These are phyloP conservation scores for Pyrus bretschneideri DNA, from an alignment of 306 rosid genomes.

Conservation along the genomic window DNA sequence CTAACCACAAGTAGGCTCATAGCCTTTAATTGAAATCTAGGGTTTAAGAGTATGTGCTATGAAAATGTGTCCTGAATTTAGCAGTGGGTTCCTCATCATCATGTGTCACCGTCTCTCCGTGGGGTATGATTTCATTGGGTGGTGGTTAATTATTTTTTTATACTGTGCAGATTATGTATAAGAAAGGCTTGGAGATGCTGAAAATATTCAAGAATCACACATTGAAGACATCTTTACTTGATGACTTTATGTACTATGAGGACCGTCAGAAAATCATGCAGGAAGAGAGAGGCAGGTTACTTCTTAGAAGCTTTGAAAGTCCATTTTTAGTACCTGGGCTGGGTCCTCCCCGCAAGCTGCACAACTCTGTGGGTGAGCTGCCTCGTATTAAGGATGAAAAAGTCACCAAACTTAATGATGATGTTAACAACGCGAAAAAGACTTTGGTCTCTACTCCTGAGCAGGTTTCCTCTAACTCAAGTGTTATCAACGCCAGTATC, in stretches of 20 bases:
- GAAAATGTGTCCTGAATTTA: neutral
- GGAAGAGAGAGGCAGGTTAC: constrained; percentile 73
- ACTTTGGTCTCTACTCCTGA: constrained; percentile 20
- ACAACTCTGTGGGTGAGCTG: constrained; percentile 33
- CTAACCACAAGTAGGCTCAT: neutral
- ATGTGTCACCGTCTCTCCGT: neutral
- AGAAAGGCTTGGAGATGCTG: constrained; percentile 79
- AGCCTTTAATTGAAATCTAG: neutral
- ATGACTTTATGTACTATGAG: constrained; percentile 83
- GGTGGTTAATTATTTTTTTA: constrained; percentile 13
- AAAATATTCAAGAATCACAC: constrained; percentile 64
- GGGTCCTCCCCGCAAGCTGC: constrained; percentile 47
- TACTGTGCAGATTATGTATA: constrained; percentile 54
- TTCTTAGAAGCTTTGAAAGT: constrained; percentile 36
- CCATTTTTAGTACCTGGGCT: constrained; percentile 38
- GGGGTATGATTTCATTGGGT: neutral
- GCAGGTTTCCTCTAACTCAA: constrained; percentile 27
- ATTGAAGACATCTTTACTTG: constrained; percentile 82
- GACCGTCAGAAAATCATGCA: constrained; percentile 83
- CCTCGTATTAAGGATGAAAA: constrained; percentile 30
- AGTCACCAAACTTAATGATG: constrained; percentile 23
- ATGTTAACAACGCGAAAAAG: constrained; percentile 22
- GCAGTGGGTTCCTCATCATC: neutral
- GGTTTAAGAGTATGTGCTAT: neutral
- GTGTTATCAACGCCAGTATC: constrained; percentile 2